These are phyloP conservation scores for Amanita polypyramis DNA, from an alignment of 768 basidiomycete genomes.

Conservation along the genomic window DNA sequence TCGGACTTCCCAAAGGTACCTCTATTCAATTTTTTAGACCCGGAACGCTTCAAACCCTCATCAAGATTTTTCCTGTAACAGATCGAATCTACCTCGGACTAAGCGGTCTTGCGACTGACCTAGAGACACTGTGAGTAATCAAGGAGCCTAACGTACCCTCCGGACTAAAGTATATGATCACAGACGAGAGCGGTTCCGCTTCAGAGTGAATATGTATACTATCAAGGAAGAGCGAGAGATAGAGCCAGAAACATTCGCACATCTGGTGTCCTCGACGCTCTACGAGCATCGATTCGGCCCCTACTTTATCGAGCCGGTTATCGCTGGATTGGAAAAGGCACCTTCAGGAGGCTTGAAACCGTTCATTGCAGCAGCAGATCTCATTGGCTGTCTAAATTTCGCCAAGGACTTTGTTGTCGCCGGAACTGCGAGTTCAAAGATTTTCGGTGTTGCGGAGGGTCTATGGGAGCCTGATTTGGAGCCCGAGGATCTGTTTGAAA, in stretches of 20 bases:
- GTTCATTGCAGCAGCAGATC: conserved; percentile 91
- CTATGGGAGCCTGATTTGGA: conserved; percentile 97
- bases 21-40: background rate
- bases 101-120: conserved; percentile 89
- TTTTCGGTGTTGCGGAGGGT: conserved; percentile 96
- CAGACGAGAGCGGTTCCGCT: conserved; percentile 86
- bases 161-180: conserved; percentile 6
- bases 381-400: conserved; percentile 88
- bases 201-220: conserved; percentile 96
- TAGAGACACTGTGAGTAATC: conserved; percentile 69
- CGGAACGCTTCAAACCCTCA: conserved; percentile 11
- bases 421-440: conserved; percentile 84
- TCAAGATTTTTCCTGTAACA: conserved; percentile 86
- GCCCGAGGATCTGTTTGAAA: conserved; percentile 96
- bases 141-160: conserved; percentile 3
- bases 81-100: conserved; percentile 89
- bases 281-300: conserved; percentile 96
- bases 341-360: conserved; percentile 69
- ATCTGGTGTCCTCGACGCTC: conserved; percentile 89
- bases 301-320: conserved; percentile 93
- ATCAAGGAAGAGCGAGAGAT: conserved; percentile 99
- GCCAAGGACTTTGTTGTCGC: conserved; percentile 96
- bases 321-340: conserved; percentile 79
- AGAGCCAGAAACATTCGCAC: conserved; percentile 91
- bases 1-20: conserved; percentile 89